Base-by-base conservation (phyloP, 2,329 filamentous ascomycete species). In the Arthrobotrys entomopaga region DNA sequence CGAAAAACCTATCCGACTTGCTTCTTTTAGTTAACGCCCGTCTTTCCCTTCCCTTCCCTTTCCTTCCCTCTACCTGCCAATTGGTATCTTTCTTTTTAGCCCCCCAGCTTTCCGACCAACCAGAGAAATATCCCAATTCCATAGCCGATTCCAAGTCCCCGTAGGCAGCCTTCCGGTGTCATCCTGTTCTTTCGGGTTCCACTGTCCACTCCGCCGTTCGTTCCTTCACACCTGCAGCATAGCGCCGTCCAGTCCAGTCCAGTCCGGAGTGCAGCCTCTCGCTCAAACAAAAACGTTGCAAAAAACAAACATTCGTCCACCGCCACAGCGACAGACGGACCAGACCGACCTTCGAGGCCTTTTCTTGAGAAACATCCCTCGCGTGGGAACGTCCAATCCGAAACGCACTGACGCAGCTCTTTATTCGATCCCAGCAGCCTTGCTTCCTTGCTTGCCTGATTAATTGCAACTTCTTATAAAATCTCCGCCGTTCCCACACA, bases 381-480 rank as follows among this genome's bases (percentile, higher is more conserved):
- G 59, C 59, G 53, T 53, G n/a, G n/a, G 46, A 72, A 59, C 46
- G 50, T 72, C 59, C 40, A 59, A 58, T 65, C 60, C 53, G 58
- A 70, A 53, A 29, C 46, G 53, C 49, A 34, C 46, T 61, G 53
- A 57, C 53, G 53, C 42, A 60, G 7, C 34, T 8, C 20, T 5
- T n/a, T 57, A 40, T 34, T 49, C 8, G 38, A 40, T 46, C 24
- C 40, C 20, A 42, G 34, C 46, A 34, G 29, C 29, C 58, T 42
- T 48, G 20, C 52, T 56, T 50, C 34, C 24, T 59, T 38, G 29
- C 29, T 34, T 34, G 6, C 29, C 10, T 8, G 6, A 5, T 34
- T 34, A 7, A 5, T 34, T 34, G 29, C 7, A 10, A 13, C 29
- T 53, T 43, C 20, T 48, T 72, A 73, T 73, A 73, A 73, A 73